Conservation (phyloP, 225 moss, liverwort and hornwort species). For the Physcomitrium patens region DNA sequence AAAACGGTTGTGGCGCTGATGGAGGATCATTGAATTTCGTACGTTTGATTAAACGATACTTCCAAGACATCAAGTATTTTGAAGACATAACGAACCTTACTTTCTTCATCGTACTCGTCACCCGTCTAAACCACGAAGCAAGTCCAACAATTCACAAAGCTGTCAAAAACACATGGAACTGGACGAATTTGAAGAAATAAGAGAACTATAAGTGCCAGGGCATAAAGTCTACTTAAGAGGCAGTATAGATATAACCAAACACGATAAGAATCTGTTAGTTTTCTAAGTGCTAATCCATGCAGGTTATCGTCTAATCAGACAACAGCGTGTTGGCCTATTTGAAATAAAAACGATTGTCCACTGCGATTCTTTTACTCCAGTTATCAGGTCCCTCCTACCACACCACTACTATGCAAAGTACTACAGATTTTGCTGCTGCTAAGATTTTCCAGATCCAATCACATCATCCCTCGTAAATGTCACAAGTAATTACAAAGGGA, state of each 20-base stretch:
- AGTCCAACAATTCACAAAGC: constrained; percentile 16
- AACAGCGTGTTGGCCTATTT: neutral
- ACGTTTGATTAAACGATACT: neutral
- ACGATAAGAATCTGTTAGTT: neutral
- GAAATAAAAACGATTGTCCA: neutral
- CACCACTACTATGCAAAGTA: constrained; percentile 6
- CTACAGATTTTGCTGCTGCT: neutral
- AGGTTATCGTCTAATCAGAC: neutral
- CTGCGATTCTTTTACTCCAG: neutral
- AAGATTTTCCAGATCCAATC: constrained; percentile 16
- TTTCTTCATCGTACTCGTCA: neutral
- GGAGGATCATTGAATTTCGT: too few species aligned
- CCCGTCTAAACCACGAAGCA: constrained; percentile 1
- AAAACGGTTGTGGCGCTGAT: too few species aligned
- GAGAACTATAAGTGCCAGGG: neutral
- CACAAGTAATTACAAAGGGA: neutral
- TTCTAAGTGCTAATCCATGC: neutral
- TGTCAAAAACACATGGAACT: constrained; percentile 7
- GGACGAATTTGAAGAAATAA: neutral
- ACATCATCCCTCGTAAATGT: constrained; percentile 17
- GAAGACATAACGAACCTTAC: neutral
- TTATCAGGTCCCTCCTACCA: neutral
- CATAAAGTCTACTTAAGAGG: constrained; percentile 6
- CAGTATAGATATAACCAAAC: neutral
- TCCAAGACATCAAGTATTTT: constrained; percentile 2